A percentile compares a stretch with the other conserved stretches of the same genome.
Conservation (phyloP, 805 yeast genomes). For the Candida argentea region DNA sequence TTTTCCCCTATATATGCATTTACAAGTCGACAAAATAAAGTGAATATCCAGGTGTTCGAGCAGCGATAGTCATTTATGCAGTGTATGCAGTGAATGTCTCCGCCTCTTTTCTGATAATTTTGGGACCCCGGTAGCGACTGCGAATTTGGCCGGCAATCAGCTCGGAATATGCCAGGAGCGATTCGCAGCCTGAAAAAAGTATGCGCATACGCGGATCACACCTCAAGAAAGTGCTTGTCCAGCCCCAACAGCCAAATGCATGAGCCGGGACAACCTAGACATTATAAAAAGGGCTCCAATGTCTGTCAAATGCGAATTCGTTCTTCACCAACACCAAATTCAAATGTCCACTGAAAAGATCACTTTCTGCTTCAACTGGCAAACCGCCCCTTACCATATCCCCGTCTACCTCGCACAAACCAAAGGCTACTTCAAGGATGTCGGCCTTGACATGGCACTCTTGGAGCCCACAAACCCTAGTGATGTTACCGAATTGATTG, state of each 20-base stretch:
- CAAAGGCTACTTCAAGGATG: slow-evolving; percentile 41
- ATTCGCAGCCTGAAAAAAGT: too few species aligned
- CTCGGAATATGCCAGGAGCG: too few species aligned
- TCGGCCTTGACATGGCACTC: slow-evolving; percentile 41
- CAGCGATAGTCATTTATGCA: too few species aligned
- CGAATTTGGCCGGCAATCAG: too few species aligned
- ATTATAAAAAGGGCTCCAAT: neutral
- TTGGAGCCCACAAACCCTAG: slow-evolving; percentile 49
- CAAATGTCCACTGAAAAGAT: slow-evolving; percentile 36
- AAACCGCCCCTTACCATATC: slow-evolving; percentile 46
- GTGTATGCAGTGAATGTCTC: too few species aligned
- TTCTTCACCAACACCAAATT: neutral
- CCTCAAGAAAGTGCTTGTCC: neutral
- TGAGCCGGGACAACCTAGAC: neutral
- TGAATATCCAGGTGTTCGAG: too few species aligned
- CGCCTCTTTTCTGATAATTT: too few species aligned
- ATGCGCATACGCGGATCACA: neutral
- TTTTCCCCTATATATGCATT: too few species aligned
- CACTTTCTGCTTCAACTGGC: slow-evolving; percentile 45
- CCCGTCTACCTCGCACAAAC: slow-evolving; percentile 41
- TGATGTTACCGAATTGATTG: slow-evolving; percentile 48
- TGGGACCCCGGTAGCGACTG: too few species aligned
- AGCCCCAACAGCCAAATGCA: neutral
- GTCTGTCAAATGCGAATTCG: too few species aligned
- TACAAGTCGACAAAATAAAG: too few species aligned